Percentiles rank a stretch among this genome's conserved stretches.
phyloP scores from a whole-genome alignment of 768 basidiomycete species.

The Tricholoma matsutake region DNA sequence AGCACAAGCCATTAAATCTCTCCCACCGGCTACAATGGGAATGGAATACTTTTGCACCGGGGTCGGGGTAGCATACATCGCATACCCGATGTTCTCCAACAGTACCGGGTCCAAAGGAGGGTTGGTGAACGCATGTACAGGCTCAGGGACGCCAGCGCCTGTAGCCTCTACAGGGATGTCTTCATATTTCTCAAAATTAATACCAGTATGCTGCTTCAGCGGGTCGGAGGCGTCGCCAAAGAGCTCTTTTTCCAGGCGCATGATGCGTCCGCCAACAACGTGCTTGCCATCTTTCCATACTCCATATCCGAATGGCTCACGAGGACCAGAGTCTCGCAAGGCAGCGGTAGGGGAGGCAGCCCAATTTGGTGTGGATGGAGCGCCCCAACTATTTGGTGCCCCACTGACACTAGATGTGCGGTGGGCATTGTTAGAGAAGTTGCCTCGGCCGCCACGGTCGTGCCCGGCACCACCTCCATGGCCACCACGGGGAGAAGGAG shows the following conservation, averaged over 20 bases:
- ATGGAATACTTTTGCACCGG: conserved; percentile 99
- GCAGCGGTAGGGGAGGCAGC: conserved; percentile 12
- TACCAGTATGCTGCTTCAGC: conserved; percentile 90
- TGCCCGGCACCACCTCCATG: conserved; percentile 45
- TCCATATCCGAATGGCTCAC: conserved; percentile 63
- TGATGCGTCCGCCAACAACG: conserved; percentile 77
- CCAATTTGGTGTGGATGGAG: conserved; percentile 36
- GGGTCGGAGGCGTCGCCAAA: conserved; percentile 87
- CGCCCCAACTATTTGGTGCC: conserved; percentile 42
- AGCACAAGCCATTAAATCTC: conserved; percentile 94
- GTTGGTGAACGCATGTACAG: conserved; percentile 79
- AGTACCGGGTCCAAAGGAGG: conserved; percentile 92
- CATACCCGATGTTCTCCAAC: conserved; percentile 89
- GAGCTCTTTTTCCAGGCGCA: conserved; percentile 92
- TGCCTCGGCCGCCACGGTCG: conserved; percentile 40
- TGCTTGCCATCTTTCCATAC: conserved; percentile 90
- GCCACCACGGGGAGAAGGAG: conserved; percentile 51
- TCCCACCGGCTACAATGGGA: conserved; percentile 88
- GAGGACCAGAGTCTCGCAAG: conserved; percentile 39
- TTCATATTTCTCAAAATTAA: conserved; percentile 99
- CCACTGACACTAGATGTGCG: conserved; percentile 41
- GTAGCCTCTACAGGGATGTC: conserved; percentile 99
- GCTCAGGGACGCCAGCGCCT: conserved; percentile 95
- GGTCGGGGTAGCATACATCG: conserved; percentile 93
- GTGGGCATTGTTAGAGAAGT: conserved; percentile 36